A percentile compares a stretch with the other conserved stretches of the same genome.
Evolutionary conservation across 345 rosid genomes (phyloP).

Genomic region (Theobroma cacao): DNA sequence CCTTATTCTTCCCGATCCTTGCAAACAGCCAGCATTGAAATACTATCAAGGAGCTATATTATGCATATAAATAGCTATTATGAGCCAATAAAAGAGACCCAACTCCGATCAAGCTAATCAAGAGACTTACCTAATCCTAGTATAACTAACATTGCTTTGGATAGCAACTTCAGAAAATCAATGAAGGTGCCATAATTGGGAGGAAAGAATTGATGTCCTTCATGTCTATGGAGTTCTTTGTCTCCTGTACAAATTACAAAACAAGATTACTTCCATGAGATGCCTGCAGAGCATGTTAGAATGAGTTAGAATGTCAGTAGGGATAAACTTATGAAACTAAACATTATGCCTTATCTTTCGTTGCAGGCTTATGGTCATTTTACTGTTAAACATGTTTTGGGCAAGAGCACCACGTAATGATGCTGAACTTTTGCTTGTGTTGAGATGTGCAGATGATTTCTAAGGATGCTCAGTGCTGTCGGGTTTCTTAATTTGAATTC

Average conservation of each 20-base stretch:
- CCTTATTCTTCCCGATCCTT: conserved; percentile 35
- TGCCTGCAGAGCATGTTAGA: background rate
- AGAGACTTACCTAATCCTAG: conserved; percentile 36
- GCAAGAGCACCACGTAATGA: too few relatives aligned
- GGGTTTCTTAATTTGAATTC: too few relatives aligned
- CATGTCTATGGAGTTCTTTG: background rate
- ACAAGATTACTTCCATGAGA: background rate
- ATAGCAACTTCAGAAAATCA: conserved; percentile 35
- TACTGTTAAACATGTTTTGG: background rate
- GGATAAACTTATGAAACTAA: background rate
- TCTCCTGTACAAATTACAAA: background rate
- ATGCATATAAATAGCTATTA: background rate
- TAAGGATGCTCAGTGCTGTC: too few relatives aligned
- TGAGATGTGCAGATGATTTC: too few relatives aligned
- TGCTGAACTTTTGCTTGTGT: too few relatives aligned
- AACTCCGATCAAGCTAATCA: background rate
- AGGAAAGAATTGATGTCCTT: conserved; percentile 28
- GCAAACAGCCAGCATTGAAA: background rate
- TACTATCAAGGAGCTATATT: background rate
- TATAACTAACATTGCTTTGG: conserved; percentile 36
- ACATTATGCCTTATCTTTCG: background rate
- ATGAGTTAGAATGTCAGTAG: background rate
- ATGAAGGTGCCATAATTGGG: conserved; percentile 32
- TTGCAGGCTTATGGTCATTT: background rate
- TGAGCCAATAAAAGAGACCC: background rate